Evolutionary conservation across 345 rosid species (phyloP).

Genomic region (Hevea brasiliensis): DNA sequence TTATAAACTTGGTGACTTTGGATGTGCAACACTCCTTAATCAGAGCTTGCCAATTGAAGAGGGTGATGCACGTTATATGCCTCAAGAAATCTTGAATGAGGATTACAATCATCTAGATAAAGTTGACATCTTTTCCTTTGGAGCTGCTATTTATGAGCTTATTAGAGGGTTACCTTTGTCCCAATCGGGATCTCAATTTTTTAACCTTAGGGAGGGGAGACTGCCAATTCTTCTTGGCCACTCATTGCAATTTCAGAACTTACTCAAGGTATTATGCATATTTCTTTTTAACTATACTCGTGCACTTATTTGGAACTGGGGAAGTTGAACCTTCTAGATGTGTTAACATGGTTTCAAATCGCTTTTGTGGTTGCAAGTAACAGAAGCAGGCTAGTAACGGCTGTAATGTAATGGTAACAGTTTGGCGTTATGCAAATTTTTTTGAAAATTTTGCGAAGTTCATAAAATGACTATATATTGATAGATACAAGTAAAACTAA

Average conservation of each 20-base stretch:
- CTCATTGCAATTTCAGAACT: conserved; percentile 78
- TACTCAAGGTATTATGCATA: conserved; percentile 64
- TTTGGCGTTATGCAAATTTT: too few relatives aligned
- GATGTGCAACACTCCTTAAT: conserved; percentile 85
- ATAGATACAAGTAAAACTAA: too few relatives aligned
- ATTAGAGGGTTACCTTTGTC: conserved; percentile 75
- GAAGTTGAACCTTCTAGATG: neutral
- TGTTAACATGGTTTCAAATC: too few relatives aligned
- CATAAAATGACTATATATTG: too few relatives aligned
- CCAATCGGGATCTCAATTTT: conserved; percentile 63
- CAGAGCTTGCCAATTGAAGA: conserved; percentile 87
- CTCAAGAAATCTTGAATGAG: conserved; percentile 93
- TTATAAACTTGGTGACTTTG: conserved; percentile 93
- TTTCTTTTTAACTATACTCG: neutral
- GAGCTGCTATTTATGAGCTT: conserved; percentile 77
- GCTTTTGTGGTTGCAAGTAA: too few relatives aligned
- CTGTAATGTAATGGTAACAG: too few relatives aligned
- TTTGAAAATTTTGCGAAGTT: too few relatives aligned
- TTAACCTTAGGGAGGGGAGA: conserved; percentile 77
- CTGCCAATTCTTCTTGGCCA: conserved; percentile 87
- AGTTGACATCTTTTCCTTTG: conserved; percentile 91
- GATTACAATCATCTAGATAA: conserved; percentile 79
- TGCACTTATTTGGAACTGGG: neutral
- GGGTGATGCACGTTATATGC: conserved; percentile 99
- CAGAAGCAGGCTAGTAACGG: too few relatives aligned